Percentiles rank a stretch among this genome's conserved stretches.
Conservation (phyloP, 1,284 basidiomycete species). For the Omphalotus olearius region DNA sequence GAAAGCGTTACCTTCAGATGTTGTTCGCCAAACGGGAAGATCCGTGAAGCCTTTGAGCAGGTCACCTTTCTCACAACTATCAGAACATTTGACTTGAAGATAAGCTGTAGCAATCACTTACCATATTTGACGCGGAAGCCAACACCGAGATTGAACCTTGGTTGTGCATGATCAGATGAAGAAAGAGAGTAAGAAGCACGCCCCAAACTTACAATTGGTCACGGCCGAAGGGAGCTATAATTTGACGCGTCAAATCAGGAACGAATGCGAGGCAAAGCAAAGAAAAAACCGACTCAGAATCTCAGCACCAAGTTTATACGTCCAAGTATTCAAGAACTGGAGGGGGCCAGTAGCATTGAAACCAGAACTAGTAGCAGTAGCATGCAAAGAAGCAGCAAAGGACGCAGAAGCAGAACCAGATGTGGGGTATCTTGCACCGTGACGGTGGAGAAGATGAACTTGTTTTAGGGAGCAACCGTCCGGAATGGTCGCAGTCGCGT, state of each 20-base stretch:
- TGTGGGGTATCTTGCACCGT: constrained; percentile 53
- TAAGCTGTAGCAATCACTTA: background rate
- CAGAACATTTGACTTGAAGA: background rate
- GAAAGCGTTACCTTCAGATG: constrained; percentile 37
- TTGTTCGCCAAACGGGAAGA: constrained; percentile 60
- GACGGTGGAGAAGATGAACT: constrained; percentile 19
- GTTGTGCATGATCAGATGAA: background rate
- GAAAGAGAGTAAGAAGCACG: background rate
- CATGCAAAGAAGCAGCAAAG: constrained; percentile 40
- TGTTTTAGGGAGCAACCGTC: constrained; percentile 14
- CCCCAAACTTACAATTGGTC: constrained; percentile 39
- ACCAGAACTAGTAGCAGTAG: constrained; percentile 28
- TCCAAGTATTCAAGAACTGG: constrained; percentile 51
- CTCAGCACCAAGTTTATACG: constrained; percentile 52
- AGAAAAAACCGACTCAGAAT: constrained; percentile 11
- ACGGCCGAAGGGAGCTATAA: constrained; percentile 51
- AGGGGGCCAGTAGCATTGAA: constrained; percentile 43
- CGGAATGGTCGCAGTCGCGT: constrained; percentile 32
- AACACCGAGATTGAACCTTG: constrained; percentile 44
- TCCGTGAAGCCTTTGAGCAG: constrained; percentile 48
- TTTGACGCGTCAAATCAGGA: constrained; percentile 17
- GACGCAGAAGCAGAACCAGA: constrained; percentile 29
- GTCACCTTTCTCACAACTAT: constrained; percentile 19
- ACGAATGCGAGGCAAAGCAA: background rate
- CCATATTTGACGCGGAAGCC: constrained; percentile 54